Conservation (phyloP, 306 rosid genomes). For the Lathyrus aphaca region DNA sequence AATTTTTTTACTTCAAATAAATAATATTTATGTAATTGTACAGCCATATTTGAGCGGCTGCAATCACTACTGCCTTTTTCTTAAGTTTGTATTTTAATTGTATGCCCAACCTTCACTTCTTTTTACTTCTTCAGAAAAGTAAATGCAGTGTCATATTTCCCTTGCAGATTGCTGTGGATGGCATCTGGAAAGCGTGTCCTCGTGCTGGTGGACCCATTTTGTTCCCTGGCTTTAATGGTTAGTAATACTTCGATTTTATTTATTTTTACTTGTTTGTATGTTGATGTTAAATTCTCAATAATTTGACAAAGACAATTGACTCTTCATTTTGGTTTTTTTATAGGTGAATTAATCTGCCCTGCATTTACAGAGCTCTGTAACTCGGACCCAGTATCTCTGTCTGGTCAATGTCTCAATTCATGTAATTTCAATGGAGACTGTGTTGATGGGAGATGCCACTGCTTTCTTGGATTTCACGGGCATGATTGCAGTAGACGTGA, state of each 20-base stretch:
- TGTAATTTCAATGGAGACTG: constrained; percentile 94
- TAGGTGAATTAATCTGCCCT: constrained; percentile 90
- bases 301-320: constrained; percentile 31
- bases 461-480: constrained; percentile 85
- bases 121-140: constrained; percentile 20
- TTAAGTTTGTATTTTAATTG: constrained; percentile 18
- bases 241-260: constrained; percentile 27
- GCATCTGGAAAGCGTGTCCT: constrained; percentile 85
- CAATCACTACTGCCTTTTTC: constrained; percentile 16
- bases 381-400: constrained; percentile 47
- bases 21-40: constrained; percentile 4
- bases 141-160: constrained; percentile 24
- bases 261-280: background rate
- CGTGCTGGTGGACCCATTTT: constrained; percentile 82
- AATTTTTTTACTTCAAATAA: constrained; percentile 8
- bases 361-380: constrained; percentile 83
- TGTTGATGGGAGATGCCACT: constrained; percentile 82
- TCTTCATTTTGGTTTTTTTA: constrained; percentile 22
- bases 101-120: constrained; percentile 1
- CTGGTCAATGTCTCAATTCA: constrained; percentile 73
- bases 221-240: constrained; percentile 87
- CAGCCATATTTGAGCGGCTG: constrained; percentile 30
- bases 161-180: constrained; percentile 90
- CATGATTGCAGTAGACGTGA: constrained; percentile 84
- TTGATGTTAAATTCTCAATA: constrained; percentile 2